These are phyloP conservation scores for Asclepias syriaca DNA, from an alignment of 257 asterid species.

Conservation along the genomic window DNA sequence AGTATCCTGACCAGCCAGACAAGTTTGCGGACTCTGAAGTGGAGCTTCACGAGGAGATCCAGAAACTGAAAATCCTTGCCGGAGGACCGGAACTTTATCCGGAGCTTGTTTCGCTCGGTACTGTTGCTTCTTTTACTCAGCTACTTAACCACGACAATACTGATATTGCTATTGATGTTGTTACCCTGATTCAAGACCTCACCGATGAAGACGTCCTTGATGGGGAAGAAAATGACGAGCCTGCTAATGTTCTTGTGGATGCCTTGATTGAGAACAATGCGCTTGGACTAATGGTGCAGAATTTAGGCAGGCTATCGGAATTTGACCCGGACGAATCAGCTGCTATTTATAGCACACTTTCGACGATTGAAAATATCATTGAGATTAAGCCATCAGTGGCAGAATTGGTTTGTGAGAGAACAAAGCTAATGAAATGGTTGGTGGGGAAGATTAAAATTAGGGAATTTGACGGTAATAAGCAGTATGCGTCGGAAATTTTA, in stretches of 20 bases:
- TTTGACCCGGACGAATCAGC: conserved; percentile 80
- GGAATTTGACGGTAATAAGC: conserved; percentile 89
- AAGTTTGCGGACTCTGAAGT: conserved; percentile 93
- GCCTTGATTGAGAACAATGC: conserved; percentile 81
- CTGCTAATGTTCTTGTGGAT: conserved; percentile 74
- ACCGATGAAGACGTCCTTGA: conserved; percentile 92
- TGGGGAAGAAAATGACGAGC: conserved; percentile 83
- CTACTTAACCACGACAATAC: conserved; percentile 79
- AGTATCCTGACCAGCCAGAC: conserved; percentile 93
- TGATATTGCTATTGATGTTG: conserved; percentile 79
- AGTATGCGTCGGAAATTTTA: conserved; percentile 89
- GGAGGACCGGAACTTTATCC: conserved; percentile 96
- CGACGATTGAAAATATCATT: conserved; percentile 75
- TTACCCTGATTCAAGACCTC: conserved; percentile 78
- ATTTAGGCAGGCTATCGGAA: conserved; percentile 60
- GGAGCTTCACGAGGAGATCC: conserved; percentile 92
- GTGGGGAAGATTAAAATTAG: conserved; percentile 71
- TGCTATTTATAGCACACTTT: conserved; percentile 67
- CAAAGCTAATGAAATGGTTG: conserved; percentile 92
- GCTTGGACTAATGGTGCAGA: conserved; percentile 77
- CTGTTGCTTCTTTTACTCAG: conserved; percentile 66
- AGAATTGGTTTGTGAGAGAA: conserved; percentile 90
- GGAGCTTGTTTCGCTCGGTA: conserved; percentile 73
- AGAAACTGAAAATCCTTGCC: conserved; percentile 82
- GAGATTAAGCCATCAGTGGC: conserved; percentile 82